These are phyloP conservation scores for Vinca minor DNA, from an alignment of 257 asterid species.

Conservation along the genomic window DNA sequence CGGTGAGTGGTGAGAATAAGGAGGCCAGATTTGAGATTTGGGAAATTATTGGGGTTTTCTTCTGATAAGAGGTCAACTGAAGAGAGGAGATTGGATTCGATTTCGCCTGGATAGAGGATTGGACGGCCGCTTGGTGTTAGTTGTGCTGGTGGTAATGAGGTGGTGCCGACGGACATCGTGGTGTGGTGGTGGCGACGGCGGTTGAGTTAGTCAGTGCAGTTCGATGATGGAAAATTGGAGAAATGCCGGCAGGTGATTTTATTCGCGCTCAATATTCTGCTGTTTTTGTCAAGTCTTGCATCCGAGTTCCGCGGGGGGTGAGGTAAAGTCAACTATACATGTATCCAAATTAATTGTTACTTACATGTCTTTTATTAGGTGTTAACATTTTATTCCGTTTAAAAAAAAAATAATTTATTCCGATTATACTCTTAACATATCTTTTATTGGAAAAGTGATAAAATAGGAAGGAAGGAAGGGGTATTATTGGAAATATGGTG, in stretches of 20 bases:
- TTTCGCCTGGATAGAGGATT: conserved; percentile 51
- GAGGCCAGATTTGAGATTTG: conserved; percentile 63
- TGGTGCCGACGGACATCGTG: conserved; percentile 12
- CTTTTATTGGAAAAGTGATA: no score
- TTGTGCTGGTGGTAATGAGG: conserved; percentile 57
- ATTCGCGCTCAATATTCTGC: neutral
- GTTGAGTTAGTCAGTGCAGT: neutral
- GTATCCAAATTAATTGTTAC: no score
- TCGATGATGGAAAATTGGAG: neutral
- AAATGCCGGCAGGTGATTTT: neutral
- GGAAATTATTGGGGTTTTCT: conserved; percentile 54
- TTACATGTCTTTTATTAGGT: no score
- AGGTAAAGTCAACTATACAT: no score
- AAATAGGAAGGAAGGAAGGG: no score
- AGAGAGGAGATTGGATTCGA: conserved; percentile 70
- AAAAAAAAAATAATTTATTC: no score
- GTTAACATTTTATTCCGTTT: no score
- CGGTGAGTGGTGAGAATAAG: conserved; percentile 79
- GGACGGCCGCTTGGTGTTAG: conserved; percentile 77
- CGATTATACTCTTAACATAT: no score
- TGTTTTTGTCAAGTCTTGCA: no score
- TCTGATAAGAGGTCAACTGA: conserved; percentile 68
- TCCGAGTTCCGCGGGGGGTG: no score
- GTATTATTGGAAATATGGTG: no score
- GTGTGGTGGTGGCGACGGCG: neutral